Percentiles rank a stretch among this genome's conserved stretches.
Evolutionary conservation across 305 asterid genomes (phyloP).

Genomic region (Coffea humblotiana): DNA sequence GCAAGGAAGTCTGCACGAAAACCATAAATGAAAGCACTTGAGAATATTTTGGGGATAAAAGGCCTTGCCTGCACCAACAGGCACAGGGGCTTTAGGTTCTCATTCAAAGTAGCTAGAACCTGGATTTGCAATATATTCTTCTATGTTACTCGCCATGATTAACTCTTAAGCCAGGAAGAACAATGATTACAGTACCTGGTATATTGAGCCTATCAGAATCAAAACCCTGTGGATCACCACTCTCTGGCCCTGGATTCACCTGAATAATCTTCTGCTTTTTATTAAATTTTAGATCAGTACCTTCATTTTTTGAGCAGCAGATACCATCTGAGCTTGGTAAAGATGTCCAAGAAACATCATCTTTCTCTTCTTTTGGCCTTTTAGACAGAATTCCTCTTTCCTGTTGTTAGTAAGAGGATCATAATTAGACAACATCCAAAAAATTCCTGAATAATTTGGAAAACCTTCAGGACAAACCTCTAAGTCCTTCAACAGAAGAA

Average conservation of each 20-base stretch:
- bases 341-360: conserved; percentile 11
- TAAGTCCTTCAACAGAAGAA: conserved; percentile 59
- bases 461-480: conserved; percentile 47
- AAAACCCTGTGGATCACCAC: conserved; percentile 19
- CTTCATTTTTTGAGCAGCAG: conserved; percentile 21
- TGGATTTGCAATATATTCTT: background rate
- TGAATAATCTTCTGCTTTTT: conserved; percentile 40
- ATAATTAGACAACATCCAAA: conserved; percentile 5
- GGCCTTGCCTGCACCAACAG: background rate
- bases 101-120: background rate
- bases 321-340: conserved; percentile 17
- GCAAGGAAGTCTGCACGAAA: background rate
- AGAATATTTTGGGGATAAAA: background rate
- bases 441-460: background rate
- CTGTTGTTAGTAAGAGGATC: conserved; percentile 40
- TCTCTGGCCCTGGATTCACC: conserved; percentile 20
- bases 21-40: background rate
- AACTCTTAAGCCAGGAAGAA: no score
- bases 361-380: conserved; percentile 37
- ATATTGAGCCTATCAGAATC: conserved; percentile 28
- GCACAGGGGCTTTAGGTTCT: background rate
- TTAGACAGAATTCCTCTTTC: conserved; percentile 59
- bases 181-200: conserved; percentile 53
- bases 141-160: no score
- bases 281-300: conserved; percentile 24